These are phyloP conservation scores for Coleophoma cylindrospora DNA, from an alignment of 2,329 filamentous ascomycete genomes.

Conservation along the genomic window DNA sequence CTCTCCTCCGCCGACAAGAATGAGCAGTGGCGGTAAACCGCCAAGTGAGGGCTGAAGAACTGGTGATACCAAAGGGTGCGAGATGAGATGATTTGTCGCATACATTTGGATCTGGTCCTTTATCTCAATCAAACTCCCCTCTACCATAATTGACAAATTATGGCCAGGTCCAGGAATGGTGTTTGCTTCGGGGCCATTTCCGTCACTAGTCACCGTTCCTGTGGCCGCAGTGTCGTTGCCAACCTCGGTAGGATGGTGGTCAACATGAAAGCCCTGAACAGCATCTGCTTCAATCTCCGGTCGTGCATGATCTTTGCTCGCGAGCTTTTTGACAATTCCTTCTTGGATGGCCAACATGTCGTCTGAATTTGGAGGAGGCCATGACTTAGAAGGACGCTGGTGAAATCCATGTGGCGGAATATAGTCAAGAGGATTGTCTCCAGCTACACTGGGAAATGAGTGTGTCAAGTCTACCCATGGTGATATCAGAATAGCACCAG, in stretches of 20 bases:
- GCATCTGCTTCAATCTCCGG: slow-evolving; percentile 30
- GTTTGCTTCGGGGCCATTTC: slow-evolving; percentile 16
- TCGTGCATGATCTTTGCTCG: slow-evolving; percentile 31
- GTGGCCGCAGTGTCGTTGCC: slow-evolving; percentile 27
- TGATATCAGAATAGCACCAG: slow-evolving; percentile 84
- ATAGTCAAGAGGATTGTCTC: slow-evolving; percentile 73
- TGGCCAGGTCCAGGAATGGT: slow-evolving; percentile 26
- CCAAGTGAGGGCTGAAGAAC: slow-evolving; percentile 84
- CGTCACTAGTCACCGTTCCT: slow-evolving; percentile 22
- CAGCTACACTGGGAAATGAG: slow-evolving; percentile 85
- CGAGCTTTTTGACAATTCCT: slow-evolving; percentile 44
- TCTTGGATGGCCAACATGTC: slow-evolving; percentile 50
- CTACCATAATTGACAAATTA: slow-evolving; percentile 61
- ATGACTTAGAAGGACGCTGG: slow-evolving; percentile 82
- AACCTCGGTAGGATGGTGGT: slow-evolving; percentile 15
- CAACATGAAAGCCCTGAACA: slow-evolving; percentile 29
- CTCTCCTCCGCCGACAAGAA: slow-evolving; percentile 85
- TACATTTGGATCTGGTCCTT: slow-evolving; percentile 91
- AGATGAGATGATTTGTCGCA: slow-evolving; percentile 77
- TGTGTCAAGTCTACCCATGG: slow-evolving; percentile 96
- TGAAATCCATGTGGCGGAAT: slow-evolving; percentile 85
- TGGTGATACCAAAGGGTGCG: slow-evolving; percentile 86
- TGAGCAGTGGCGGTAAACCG: slow-evolving; percentile 79
- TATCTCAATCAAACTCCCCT: slow-evolving; percentile 66
- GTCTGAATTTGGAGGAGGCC: slow-evolving; percentile 85